phyloP scores from a whole-genome alignment of 805 yeast genomes.

The Starmerella potacharoeniae region DNA sequence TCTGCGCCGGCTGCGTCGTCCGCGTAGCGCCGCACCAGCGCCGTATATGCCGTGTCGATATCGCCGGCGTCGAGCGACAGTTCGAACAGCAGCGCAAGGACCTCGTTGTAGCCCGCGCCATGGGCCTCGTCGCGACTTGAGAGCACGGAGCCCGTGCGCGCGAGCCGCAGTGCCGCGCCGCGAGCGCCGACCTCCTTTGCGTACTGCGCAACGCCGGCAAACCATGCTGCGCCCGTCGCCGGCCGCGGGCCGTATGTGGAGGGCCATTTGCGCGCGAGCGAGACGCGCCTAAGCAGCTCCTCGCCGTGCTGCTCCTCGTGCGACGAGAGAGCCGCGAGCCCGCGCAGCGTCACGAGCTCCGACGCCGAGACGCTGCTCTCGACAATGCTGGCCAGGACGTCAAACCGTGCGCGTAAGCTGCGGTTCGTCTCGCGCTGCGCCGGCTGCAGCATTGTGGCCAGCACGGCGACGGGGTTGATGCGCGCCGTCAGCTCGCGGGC shows the following conservation, averaged over 20 bases:
- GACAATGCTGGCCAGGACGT: neutral
- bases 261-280: conserved; percentile 15
- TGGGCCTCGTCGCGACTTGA: neutral
- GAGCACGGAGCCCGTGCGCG: conserved; percentile 1
- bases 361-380: conserved; percentile 1
- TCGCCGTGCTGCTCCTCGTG: conserved; percentile 4
- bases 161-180: conserved; percentile 6
- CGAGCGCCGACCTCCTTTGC: conserved; percentile 6
- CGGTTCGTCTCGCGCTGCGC: neutral
- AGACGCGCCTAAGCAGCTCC: conserved; percentile 4
- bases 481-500: conserved; percentile 4
- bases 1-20: neutral
- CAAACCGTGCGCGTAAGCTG: neutral
- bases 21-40: conserved; percentile 22
- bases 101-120: neutral
- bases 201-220: conserved; percentile 7
- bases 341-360: neutral
- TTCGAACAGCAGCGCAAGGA: conserved; percentile 9
- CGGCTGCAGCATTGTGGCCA: conserved; percentile 5
- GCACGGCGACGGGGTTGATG: neutral
- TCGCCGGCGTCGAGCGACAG: conserved; percentile 27
- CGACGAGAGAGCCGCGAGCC: conserved; percentile 9
- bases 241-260: conserved; percentile 4
- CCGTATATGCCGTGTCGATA: conserved; percentile 29
- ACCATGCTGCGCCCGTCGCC: conserved; percentile 11